Percentiles rank a stretch among this genome's conserved stretches.
phyloP scores from a whole-genome alignment of 306 rosid species.

The Prunus mira region DNA sequence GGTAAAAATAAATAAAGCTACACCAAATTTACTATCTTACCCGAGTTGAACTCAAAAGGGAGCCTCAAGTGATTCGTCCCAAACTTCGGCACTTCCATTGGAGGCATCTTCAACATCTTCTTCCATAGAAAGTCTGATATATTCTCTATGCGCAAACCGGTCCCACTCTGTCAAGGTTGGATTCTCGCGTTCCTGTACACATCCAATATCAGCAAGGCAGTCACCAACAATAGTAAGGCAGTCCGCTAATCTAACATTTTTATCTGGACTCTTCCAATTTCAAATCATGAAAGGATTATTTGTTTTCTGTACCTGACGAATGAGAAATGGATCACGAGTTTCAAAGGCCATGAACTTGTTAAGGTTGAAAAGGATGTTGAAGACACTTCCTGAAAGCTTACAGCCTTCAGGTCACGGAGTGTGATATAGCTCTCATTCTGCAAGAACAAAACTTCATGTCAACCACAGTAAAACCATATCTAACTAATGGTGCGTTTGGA shows the following conservation, averaged over 20 bases:
- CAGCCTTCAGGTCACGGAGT: conserved; percentile 83
- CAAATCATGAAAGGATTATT: background rate
- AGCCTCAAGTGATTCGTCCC: conserved; percentile 99
- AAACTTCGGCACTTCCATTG: conserved; percentile 98
- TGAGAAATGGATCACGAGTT: conserved; percentile 96
- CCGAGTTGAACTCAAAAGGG: conserved; percentile 61
- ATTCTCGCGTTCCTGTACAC: conserved; percentile 95
- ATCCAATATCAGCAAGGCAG: conserved; percentile 22
- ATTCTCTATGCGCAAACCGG: conserved; percentile 99
- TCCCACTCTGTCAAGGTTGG: conserved; percentile 99
- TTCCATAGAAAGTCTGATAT: conserved; percentile 99
- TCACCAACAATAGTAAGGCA: conserved; percentile 27
- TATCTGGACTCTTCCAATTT: background rate
- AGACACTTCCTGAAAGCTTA: conserved; percentile 92
- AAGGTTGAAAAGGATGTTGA: conserved; percentile 94
- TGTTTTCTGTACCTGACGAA: conserved; percentile 79
- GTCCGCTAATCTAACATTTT: background rate
- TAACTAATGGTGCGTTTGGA: background rate
- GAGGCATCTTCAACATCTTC: conserved; percentile 99
- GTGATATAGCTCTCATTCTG: conserved; percentile 77
- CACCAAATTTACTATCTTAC: conserved; percentile 5
- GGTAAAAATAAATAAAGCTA: background rate
- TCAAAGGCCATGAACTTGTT: conserved; percentile 99
- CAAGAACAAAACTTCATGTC: conserved; percentile 28
- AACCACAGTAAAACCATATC: conserved; percentile 3